Conservation (phyloP, 2,329 filamentous ascomycete genomes). For the Hortaea werneckii region DNA sequence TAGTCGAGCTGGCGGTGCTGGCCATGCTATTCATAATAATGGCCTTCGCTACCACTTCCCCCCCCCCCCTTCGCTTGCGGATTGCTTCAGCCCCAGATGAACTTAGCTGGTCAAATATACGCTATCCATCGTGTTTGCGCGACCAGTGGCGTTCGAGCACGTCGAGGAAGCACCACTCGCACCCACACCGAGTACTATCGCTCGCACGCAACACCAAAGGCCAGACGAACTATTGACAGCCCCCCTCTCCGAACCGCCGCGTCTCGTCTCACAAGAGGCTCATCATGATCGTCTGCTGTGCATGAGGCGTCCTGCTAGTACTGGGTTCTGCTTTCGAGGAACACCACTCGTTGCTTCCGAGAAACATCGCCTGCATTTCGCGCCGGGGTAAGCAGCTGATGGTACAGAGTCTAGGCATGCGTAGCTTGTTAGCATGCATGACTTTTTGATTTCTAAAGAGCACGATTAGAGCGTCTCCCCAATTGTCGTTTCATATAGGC, state of each 20-base stretch:
- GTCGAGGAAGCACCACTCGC: slow-evolving; percentile 1
- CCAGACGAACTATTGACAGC: neutral
- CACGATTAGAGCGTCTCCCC: neutral
- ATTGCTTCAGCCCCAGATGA: too few relatives aligned
- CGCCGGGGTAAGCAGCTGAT: slow-evolving; percentile 1
- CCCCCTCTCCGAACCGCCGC: neutral
- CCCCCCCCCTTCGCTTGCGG: too few relatives aligned
- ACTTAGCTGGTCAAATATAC: neutral
- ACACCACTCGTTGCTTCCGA: slow-evolving; percentile 5
- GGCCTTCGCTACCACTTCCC: too few relatives aligned
- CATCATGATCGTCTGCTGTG: slow-evolving; percentile 5
- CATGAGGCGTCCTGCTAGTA: slow-evolving; percentile 4
- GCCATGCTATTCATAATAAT: too few relatives aligned
- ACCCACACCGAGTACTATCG: neutral
- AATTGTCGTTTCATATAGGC: neutral
- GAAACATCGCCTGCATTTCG: neutral
- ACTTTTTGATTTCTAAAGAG: too few relatives aligned
- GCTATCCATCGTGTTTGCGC: slow-evolving; percentile 1
- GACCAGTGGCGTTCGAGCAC: slow-evolving; percentile 3
- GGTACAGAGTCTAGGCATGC: slow-evolving; percentile 5
- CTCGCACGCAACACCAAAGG: neutral
- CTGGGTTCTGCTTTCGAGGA: slow-evolving; percentile 2
- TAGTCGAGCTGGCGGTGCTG: too few relatives aligned
- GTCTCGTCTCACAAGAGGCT: slow-evolving; percentile 6
- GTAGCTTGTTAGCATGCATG: too few relatives aligned